Base-by-base conservation (phyloP, 495 filamentous ascomycete species). In the Tuber borchii region DNA sequence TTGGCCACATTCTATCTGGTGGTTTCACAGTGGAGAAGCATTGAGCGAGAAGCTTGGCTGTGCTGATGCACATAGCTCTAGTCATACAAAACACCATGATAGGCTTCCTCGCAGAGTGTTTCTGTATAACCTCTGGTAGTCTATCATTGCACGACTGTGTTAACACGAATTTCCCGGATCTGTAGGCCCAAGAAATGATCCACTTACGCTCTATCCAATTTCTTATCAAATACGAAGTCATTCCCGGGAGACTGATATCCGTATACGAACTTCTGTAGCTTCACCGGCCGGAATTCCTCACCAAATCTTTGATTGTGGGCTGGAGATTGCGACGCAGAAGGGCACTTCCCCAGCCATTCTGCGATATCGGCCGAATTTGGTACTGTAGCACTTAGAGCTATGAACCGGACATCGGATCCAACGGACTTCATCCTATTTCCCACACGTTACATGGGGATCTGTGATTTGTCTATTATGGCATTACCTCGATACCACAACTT, bases 81-180 rank as follows among this genome's bases (percentile, higher is more conserved):
- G 94, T 97, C 81, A 91, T 92, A 81, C 95, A 97, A 82, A 99
- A 99, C 6, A 99, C 85, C 87, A 99, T 92, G 34, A 95, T 93
- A 0, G 95, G 94, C 81, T 97, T 97, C 76, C 86, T 86, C 26
- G 89, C 86, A 0, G 92, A 91, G 84, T 96, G 92, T 72, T 89
- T 92, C 4, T 87, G 83, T 46, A 99, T 91, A n/a, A 97, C 80
- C 12, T 88, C 87, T 1, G 90, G 88, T 37, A 99, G 87, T 80
- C 89, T 91, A 40, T 42, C 31, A 0, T 70, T 34, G 12, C 26
- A 31, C 12, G 26, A 34, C 26, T 65, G 2, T 8, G 56, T 65
- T 65, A 65, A 65, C 34, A 34, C 14, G 56, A 19, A 34, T 31
- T 65, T 7, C 56, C 26, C 26, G 26, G 26, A 65, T n/a, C 26